A percentile compares a stretch with the other conserved stretches of the same genome.
These are phyloP conservation scores for Jatropha curcas DNA, from an alignment of 345 rosid species.

Conservation along the genomic window DNA sequence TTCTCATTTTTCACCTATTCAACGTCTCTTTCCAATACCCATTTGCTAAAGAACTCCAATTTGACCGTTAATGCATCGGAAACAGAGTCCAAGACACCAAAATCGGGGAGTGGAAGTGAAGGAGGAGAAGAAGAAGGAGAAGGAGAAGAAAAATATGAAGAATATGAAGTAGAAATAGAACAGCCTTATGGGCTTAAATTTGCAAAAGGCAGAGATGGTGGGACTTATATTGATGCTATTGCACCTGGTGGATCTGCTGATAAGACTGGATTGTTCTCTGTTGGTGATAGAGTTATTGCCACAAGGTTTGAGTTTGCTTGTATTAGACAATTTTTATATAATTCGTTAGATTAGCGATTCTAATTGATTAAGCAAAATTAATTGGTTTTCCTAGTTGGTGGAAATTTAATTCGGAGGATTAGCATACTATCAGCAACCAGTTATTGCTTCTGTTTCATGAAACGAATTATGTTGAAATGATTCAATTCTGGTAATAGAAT, in stretches of 20 bases:
- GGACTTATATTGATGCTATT: slow-evolving; percentile 89
- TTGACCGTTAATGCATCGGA: slow-evolving; percentile 60
- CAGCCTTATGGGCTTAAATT: slow-evolving; percentile 87
- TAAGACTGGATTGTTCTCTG: slow-evolving; percentile 67
- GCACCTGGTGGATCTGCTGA: slow-evolving; percentile 84
- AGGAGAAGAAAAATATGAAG: slow-evolving; percentile 51
- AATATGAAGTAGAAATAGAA: slow-evolving; percentile 79
- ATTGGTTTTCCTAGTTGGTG: background rate
- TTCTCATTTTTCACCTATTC: slow-evolving; percentile 29
- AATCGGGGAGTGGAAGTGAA: slow-evolving; percentile 38
- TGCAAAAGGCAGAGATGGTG: slow-evolving; percentile 85
- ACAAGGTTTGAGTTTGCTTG: slow-evolving; percentile 60
- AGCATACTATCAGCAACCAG: too few relatives aligned
- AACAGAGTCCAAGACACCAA: slow-evolving; percentile 47
- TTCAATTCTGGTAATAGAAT: too few relatives aligned
- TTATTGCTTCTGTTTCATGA: too few relatives aligned
- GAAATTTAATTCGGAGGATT: too few relatives aligned
- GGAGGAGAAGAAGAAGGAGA: slow-evolving; percentile 41
- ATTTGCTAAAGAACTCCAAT: slow-evolving; percentile 36
- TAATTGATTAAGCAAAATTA: background rate
- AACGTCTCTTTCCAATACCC: slow-evolving; percentile 36
- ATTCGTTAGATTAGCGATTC: too few relatives aligned
- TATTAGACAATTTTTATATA: background rate
- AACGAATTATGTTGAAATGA: too few relatives aligned
- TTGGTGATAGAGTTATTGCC: slow-evolving; percentile 89